A percentile compares a stretch with the other conserved stretches of the same genome.
phyloP scores from a whole-genome alignment of 768 basidiomycete species.

The Naematelia encephala region DNA sequence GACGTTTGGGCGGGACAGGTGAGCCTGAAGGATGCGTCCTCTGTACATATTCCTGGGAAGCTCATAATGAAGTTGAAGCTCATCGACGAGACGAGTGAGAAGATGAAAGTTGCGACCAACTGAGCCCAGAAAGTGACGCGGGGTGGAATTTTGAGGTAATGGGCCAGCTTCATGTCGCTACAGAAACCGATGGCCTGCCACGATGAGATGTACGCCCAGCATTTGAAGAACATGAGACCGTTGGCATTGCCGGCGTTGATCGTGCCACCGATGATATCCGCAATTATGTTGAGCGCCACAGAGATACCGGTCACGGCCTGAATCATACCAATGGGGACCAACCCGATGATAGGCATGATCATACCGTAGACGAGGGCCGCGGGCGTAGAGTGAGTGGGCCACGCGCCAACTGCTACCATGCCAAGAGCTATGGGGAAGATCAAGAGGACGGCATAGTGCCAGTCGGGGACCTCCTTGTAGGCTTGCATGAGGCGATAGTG shows the following conservation, averaged over 20 bases:
- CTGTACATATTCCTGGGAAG: conserved; percentile 56
- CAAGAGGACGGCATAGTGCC: conserved; percentile 59
- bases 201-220: conserved; percentile 49
- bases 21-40: conserved; percentile 42
- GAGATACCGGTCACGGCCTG: conserved; percentile 57
- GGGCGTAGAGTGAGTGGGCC: conserved; percentile 23
- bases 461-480: conserved; percentile 55
- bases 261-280: conserved; percentile 53
- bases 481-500: conserved; percentile 26
- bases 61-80: conserved; percentile 45
- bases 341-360: conserved; percentile 54
- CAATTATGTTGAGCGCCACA: conserved; percentile 51
- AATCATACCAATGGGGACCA: conserved; percentile 65
- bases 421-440: conserved; percentile 56
- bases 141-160: conserved; percentile 74
- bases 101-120: conserved; percentile 9
- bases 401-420: conserved; percentile 52
- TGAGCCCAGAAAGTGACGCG: conserved; percentile 68
- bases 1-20: conserved; percentile 50
- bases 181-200: conserved; percentile 66
- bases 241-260: conserved; percentile 51
- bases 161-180: conserved; percentile 68
- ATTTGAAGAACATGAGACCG: conserved; percentile 52
- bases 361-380: conserved; percentile 35
- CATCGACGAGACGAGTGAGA: background rate